Conservation (phyloP, 768 basidiomycete genomes). For the Kwoniella newhampshirensis region DNA sequence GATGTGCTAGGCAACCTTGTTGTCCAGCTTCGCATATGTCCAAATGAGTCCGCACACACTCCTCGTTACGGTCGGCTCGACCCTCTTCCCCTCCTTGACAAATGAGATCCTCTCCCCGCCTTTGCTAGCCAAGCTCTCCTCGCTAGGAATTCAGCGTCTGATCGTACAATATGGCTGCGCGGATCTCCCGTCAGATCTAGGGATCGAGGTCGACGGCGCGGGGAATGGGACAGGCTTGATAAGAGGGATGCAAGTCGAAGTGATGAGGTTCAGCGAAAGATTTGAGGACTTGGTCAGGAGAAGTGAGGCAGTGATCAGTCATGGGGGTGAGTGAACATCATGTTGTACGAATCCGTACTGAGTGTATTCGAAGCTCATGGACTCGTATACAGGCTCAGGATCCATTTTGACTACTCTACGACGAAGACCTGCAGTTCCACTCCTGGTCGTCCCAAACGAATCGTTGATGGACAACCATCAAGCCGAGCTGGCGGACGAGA, state of each 20-base stretch:
- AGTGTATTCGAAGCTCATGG: not conserved
- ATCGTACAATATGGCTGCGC: constrained; percentile 72
- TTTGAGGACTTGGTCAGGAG: constrained; percentile 65
- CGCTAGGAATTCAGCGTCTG: constrained; percentile 63
- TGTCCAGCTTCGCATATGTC: no score
- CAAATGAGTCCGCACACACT: constrained; percentile 39
- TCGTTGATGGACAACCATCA: constrained; percentile 92
- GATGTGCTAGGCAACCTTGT: no score
- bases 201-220: not conserved
- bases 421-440: constrained; percentile 60
- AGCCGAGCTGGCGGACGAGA: constrained; percentile 73
- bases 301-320: constrained; percentile 82
- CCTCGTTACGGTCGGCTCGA: constrained; percentile 88
- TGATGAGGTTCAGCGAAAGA: constrained; percentile 73
- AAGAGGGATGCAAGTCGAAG: constrained; percentile 56
- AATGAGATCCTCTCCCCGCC: constrained; percentile 61
- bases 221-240: constrained; percentile 4
- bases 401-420: constrained; percentile 88
- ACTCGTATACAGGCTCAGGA: constrained; percentile 68
- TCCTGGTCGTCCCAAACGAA: constrained; percentile 87
- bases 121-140: constrained; percentile 62
- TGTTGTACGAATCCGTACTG: not conserved
- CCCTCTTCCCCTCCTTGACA: constrained; percentile 75
- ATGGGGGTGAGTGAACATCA: constrained; percentile 69
- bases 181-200: constrained; percentile 7